A percentile compares a stretch with the other conserved stretches of the same genome.
phyloP scores from a whole-genome alignment of 768 basidiomycete genomes.

The Melanogaster broomeanus region DNA sequence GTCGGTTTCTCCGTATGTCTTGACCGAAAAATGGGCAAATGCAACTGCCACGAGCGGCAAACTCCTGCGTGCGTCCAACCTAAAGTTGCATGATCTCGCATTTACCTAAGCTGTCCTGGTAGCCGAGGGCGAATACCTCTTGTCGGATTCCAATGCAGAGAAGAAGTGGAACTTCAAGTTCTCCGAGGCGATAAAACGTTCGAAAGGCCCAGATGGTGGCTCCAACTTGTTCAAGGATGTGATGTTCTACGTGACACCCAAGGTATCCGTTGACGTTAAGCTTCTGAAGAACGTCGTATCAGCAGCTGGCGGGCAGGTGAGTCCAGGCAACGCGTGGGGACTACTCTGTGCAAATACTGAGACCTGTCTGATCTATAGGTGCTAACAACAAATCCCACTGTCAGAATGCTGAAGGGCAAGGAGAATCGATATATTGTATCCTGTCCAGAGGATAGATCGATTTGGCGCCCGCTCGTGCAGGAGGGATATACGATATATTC shows the following conservation, averaged over 20 bases:
- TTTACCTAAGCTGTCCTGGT: not conserved
- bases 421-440: slow-evolving; percentile 63
- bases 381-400: slow-evolving; percentile 50
- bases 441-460: slow-evolving; percentile 57
- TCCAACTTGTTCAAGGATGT: slow-evolving; percentile 58
- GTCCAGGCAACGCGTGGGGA: slow-evolving; percentile 6
- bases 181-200: slow-evolving; percentile 56
- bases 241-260: slow-evolving; percentile 76
- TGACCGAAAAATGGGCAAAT: slow-evolving; percentile 69
- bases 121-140: slow-evolving; percentile 66
- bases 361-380: slow-evolving; percentile 29
- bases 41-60: slow-evolving; percentile 55
- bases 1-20: slow-evolving; percentile 57
- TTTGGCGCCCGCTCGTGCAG: slow-evolving; percentile 65
- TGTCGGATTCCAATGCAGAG: slow-evolving; percentile 66
- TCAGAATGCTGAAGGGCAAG: slow-evolving; percentile 53
- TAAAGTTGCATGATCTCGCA: not conserved
- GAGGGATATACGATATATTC: slow-evolving; percentile 61
- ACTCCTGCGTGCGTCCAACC: slow-evolving; percentile 58
- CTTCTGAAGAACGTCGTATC: slow-evolving; percentile 69
- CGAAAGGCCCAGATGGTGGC: slow-evolving; percentile 46
- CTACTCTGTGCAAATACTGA: not conserved
- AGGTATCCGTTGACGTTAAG: slow-evolving; percentile 57
- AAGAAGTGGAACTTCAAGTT: slow-evolving; percentile 68
- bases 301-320: slow-evolving; percentile 72